Evolutionary conservation across 2,329 filamentous ascomycete species (phyloP).

Genomic region (Tolypocladium album): DNA sequence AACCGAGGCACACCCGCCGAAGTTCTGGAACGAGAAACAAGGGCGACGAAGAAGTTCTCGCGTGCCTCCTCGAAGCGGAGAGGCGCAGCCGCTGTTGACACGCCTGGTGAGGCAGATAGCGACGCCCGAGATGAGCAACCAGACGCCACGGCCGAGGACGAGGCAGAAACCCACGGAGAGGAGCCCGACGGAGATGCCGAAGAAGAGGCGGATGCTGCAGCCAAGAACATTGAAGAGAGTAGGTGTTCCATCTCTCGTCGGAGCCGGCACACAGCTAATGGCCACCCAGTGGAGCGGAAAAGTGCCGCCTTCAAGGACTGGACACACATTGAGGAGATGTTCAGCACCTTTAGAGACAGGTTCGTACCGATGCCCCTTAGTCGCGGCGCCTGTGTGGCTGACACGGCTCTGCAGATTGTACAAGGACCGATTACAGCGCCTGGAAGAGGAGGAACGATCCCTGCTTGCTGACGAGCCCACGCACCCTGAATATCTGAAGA

Average conservation of each 20-base stretch:
- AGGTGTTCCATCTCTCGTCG: slow-evolving; percentile 18
- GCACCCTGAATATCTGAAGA: slow-evolving; percentile 86
- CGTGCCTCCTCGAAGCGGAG: slow-evolving; percentile 30
- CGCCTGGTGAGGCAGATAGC: slow-evolving; percentile 18
- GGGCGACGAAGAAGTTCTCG: slow-evolving; percentile 27
- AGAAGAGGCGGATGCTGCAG: slow-evolving; percentile 47
- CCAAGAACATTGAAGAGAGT: slow-evolving; percentile 56
- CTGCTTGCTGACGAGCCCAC: slow-evolving; percentile 49
- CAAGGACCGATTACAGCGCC: slow-evolving; percentile 73
- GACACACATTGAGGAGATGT: slow-evolving; percentile 74
- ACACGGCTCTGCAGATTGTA: slow-evolving; percentile 52
- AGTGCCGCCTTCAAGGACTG: slow-evolving; percentile 71
- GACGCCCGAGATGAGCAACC: slow-evolving; percentile 20
- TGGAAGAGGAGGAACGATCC: slow-evolving; percentile 61
- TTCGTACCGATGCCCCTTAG: slow-evolving; percentile 25
- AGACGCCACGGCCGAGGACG: slow-evolving; percentile 26
- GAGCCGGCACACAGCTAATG: slow-evolving; percentile 10
- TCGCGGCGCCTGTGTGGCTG: neutral
- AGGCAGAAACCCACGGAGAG: slow-evolving; percentile 37
- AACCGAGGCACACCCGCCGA: slow-evolving; percentile 18
- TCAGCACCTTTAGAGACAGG: slow-evolving; percentile 75
- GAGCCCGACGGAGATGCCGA: slow-evolving; percentile 46
- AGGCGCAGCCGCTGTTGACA: slow-evolving; percentile 13
- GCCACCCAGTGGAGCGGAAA: slow-evolving; percentile 58
- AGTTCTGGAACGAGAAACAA: slow-evolving; percentile 18